Evolutionary conservation across 2,329 filamentous ascomycete genomes (phyloP).

Genomic region (Myriosclerotinia curreyana): DNA sequence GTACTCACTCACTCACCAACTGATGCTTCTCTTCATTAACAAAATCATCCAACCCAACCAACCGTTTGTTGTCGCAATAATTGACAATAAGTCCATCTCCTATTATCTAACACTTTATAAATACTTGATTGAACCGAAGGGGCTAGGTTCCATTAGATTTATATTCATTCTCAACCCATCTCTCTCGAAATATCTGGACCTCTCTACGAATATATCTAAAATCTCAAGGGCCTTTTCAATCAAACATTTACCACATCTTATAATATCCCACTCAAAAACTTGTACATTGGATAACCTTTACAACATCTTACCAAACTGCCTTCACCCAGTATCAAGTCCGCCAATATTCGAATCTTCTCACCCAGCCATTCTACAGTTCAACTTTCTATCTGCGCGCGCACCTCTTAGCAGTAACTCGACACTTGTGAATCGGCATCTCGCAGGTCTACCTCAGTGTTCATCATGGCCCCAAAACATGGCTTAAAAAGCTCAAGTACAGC

Average conservation of each 20-base stretch:
- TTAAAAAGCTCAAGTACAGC: conserved; percentile 20
- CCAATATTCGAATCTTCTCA: background rate
- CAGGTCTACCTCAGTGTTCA: conserved; percentile 1
- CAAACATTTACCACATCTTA: background rate
- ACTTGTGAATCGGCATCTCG: background rate
- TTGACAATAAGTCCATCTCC: no score
- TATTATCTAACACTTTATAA: background rate
- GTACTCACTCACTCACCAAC: no score
- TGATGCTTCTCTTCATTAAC: no score
- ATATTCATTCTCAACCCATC: background rate
- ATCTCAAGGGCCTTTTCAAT: background rate
- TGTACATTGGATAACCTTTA: background rate
- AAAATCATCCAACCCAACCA: no score
- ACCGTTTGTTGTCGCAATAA: background rate
- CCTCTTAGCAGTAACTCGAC: background rate
- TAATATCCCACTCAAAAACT: background rate
- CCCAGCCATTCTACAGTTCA: background rate
- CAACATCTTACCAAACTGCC: background rate
- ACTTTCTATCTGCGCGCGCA: conserved; percentile 2
- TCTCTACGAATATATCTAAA: background rate
- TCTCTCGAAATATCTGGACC: background rate
- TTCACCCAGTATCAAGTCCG: background rate
- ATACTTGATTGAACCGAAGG: background rate
- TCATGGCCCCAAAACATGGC: conserved; percentile 37
- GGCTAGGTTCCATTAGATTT: background rate